Evolutionary conservation across 1,284 basidiomycete species (phyloP).

Genomic region (Leucocoprinus gongylophorus): DNA sequence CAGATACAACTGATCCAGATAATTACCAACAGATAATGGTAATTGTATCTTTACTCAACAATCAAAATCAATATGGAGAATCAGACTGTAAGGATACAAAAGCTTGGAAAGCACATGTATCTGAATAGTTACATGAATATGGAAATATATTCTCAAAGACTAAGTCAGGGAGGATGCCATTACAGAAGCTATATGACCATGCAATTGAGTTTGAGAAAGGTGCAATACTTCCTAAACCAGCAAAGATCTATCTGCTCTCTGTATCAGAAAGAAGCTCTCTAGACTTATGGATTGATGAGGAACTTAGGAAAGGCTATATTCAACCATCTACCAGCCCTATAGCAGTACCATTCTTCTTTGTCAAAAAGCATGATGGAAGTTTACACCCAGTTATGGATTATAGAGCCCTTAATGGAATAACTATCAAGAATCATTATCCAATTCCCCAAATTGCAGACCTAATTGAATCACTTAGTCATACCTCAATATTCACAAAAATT

Average conservation of each 20-base stretch:
- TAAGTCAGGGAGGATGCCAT: neutral
- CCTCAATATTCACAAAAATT: slow-evolving; percentile 15
- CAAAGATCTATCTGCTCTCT: neutral
- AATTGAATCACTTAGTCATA: neutral
- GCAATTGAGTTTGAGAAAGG: neutral
- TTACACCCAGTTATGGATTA: slow-evolving; percentile 22
- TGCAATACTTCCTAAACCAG: neutral
- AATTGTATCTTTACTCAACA: neutral
- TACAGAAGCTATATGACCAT: slow-evolving; percentile 1
- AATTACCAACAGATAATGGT: neutral
- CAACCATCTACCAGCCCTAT: neutral
- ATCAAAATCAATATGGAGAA: neutral
- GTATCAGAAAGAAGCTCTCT: neutral
- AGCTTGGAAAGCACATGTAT: neutral
- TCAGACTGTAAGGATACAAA: neutral
- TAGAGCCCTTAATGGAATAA: slow-evolving; percentile 26
- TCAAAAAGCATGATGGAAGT: neutral
- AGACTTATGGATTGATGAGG: neutral
- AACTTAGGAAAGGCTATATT: neutral
- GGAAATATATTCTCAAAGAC: neutral
- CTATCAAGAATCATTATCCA: slow-evolving; percentile 24
- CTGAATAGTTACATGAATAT: neutral
- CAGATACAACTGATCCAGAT: neutral
- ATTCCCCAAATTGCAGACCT: slow-evolving; percentile 9
- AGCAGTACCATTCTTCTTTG: neutral